A percentile compares a stretch with the other conserved stretches of the same genome.
Conservation (phyloP, 2,329 filamentous ascomycete species). For the Nemania sp. region DNA sequence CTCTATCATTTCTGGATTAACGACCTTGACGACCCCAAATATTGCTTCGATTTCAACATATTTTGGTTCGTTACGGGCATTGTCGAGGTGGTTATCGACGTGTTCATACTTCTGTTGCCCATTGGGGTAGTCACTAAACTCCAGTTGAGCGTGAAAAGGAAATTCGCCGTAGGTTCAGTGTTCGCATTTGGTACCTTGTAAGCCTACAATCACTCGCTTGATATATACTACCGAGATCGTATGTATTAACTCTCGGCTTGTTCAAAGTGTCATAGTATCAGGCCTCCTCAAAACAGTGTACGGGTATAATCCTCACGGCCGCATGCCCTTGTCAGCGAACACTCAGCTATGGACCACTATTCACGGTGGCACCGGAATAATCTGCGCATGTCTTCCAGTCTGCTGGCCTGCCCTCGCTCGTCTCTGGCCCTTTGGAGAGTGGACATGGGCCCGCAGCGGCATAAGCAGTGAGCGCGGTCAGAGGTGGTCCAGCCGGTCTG, state of each 20-base stretch:
- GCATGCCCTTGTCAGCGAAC: neutral
- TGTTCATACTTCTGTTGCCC: constrained; percentile 21
- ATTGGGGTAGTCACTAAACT: constrained; percentile 18
- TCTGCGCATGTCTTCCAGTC: constrained; percentile 32
- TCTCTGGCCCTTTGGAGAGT: neutral
- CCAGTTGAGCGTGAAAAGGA: constrained; percentile 17
- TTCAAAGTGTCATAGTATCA: constrained; percentile 13
- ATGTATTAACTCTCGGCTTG: neutral
- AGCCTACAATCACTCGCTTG: neutral
- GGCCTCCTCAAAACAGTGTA: constrained; percentile 18
- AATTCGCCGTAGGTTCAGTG: constrained; percentile 27
- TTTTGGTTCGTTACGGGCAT: constrained; percentile 29
- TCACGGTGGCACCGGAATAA: constrained; percentile 27
- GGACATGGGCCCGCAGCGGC: neutral
- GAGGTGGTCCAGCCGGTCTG: neutral
- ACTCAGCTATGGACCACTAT: constrained; percentile 26
- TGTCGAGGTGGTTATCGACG: constrained; percentile 17
- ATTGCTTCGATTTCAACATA: constrained; percentile 34
- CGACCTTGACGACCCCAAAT: constrained; percentile 21
- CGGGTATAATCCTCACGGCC: constrained; percentile 6
- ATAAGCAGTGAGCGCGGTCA: neutral
- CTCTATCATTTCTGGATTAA: constrained; percentile 29
- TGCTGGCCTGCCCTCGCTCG: constrained; percentile 11
- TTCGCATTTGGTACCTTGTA: constrained; percentile 22
- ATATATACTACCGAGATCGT: too few species aligned